Evolutionary conservation across 495 filamentous ascomycete species (phyloP).

Genomic region (Haplographium delicatum): DNA sequence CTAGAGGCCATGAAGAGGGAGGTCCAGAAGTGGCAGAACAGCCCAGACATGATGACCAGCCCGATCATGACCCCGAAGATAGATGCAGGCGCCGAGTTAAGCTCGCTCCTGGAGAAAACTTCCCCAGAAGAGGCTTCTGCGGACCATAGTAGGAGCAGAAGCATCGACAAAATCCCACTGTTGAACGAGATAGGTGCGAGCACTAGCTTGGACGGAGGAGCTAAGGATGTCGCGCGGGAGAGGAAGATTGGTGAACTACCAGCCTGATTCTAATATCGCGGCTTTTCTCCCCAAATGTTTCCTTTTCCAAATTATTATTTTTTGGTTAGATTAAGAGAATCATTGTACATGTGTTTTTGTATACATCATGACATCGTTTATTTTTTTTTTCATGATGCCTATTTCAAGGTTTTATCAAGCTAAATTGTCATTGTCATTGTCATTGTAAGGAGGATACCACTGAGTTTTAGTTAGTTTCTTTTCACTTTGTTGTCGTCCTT

Average conservation of each 20-base stretch:
- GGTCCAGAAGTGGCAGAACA: conserved; percentile 80
- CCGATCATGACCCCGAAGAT: conserved; percentile 34
- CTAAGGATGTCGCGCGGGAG: conserved; percentile 37
- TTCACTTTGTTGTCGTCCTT: too few species aligned
- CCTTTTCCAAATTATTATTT: too few species aligned
- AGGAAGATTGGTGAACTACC: conserved; percentile 33
- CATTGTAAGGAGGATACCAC: too few species aligned
- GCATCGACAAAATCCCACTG: conserved; percentile 51
- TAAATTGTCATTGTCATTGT: too few species aligned
- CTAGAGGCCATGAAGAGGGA: conserved; percentile 85
- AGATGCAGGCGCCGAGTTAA: conserved; percentile 19
- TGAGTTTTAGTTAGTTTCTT: too few species aligned
- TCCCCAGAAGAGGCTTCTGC: not conserved
- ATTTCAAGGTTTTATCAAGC: too few species aligned
- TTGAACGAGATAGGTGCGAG: conserved; percentile 38
- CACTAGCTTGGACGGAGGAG: conserved; percentile 38
- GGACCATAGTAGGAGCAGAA: conserved; percentile 20
- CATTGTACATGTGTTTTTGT: too few species aligned
- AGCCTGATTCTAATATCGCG: conserved; percentile 6
- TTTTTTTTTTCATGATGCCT: too few species aligned
- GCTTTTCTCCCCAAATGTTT: not conserved
- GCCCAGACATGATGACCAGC: conserved; percentile 39
- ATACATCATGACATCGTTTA: too few species aligned
- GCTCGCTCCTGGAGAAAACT: conserved; percentile 7
- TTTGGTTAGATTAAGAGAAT: too few species aligned